Evolutionary conservation across 2,329 filamentous ascomycete genomes (phyloP).

Genomic region (Alternaria ethzedia): DNA sequence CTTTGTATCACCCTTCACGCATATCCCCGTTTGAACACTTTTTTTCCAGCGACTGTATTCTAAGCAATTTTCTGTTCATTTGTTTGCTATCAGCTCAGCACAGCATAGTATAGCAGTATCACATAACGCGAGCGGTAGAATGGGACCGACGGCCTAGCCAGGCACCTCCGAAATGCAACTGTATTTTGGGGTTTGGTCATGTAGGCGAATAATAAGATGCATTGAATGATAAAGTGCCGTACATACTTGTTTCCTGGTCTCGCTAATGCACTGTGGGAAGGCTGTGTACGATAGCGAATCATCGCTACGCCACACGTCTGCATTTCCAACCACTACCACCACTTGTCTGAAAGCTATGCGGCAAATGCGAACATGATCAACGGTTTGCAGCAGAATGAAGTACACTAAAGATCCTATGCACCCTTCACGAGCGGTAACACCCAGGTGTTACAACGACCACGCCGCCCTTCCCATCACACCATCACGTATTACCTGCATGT

Average conservation of each 20-base stretch:
- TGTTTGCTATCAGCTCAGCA: constrained; percentile 15
- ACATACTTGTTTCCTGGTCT: constrained; percentile 6
- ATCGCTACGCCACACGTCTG: constrained; percentile 15
- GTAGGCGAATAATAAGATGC: constrained; percentile 21
- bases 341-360: not conserved
- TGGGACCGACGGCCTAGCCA: constrained; percentile 5
- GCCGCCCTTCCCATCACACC: not conserved
- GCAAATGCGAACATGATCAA: not conserved
- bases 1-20: constrained; percentile 28
- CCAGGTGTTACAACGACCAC: not conserved
- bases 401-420: not conserved
- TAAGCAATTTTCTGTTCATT: constrained; percentile 15
- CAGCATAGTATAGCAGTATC: constrained; percentile 13
- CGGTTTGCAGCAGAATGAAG: not conserved
- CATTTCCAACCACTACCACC: not conserved
- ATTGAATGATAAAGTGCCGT: constrained; percentile 4
- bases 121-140: constrained; percentile 4
- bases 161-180: constrained; percentile 11
- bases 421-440: not conserved
- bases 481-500: not conserved
- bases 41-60: constrained; percentile 15
- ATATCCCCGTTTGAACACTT: constrained; percentile 24
- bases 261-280: constrained; percentile 2
- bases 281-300: constrained; percentile 17
- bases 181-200: constrained; percentile 4